Base-by-base conservation (phyloP, 2,329 filamentous ascomycete species). In the Monosporascus sp. region DNA sequence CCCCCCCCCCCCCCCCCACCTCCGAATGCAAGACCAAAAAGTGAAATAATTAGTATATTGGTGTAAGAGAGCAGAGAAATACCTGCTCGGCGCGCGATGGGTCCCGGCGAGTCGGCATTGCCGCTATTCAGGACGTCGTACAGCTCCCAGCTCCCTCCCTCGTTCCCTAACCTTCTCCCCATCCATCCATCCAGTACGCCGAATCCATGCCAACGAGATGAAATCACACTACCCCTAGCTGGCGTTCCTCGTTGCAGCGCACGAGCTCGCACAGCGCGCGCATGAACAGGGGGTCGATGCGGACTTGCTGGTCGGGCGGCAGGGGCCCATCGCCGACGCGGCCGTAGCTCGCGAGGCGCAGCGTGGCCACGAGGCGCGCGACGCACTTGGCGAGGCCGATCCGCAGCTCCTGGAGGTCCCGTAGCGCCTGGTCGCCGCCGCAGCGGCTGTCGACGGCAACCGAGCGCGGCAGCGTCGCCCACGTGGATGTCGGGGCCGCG, bases 321-420 rank as follows among this genome's bases (percentile, higher is more conserved):
- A 41, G 20, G 51, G 31, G 20, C 49, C 36, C 22, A 48, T 50
- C 47, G 41, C 53, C 59, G 35, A 51, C 49, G 5, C 52, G 45
- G 17, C 48, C 51, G 17, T 35, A 47, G 15, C 39, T 53, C 37
- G 54, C 55, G 31, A 57, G 56, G 52, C 70, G 70, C 52, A 82
- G 72, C 5, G 79, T 81, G 3, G 73, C 69, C 0, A 83, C 74
- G 2, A 84, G 67, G 17, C 76, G 66, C 2, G 71, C 71, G 53
- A 83, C 77, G 62, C 80, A 83, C 44, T 69, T 71, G 44, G 74
- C 68, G 18, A 85, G 67, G 0, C 78, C 80, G 1, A 71, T 65
- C 35, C 79, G 77, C 1, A 85, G 68, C 24, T 76, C 74, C 15
- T 70, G 67, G 49, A 78, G 65, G 1, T 46, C 43, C 20, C 43